Conservation (phyloP, 345 rosid genomes). For the Eucalyptus fibrosa region DNA sequence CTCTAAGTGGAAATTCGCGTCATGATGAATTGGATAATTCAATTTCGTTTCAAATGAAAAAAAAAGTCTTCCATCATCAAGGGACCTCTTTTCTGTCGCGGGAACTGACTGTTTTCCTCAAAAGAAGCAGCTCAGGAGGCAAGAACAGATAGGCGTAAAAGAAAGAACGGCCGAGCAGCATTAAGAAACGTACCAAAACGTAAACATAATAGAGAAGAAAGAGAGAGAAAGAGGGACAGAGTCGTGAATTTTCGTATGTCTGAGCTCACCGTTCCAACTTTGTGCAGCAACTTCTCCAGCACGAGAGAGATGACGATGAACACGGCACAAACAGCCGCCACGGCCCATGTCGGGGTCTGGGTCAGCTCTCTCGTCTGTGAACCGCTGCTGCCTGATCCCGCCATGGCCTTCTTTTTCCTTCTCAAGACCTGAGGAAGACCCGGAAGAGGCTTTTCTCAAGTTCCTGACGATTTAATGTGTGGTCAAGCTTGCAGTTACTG, state of each 20-base stretch:
- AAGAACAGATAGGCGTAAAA: background rate
- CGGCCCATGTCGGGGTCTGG: slow-evolving; percentile 98
- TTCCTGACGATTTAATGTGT: background rate
- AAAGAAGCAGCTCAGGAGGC: background rate
- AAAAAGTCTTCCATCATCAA: background rate
- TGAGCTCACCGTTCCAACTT: slow-evolving; percentile 19
- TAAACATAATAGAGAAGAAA: background rate
- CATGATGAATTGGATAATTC: background rate
- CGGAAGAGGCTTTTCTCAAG: background rate
- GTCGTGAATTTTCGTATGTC: background rate
- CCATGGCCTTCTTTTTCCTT: background rate
- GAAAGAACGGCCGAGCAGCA: background rate
- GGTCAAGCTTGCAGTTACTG: background rate
- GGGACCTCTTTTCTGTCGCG: background rate
- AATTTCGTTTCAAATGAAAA: background rate
- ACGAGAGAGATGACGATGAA: slow-evolving; percentile 64
- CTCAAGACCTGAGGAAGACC: background rate
- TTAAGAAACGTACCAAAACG: background rate
- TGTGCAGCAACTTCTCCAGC: slow-evolving; percentile 67
- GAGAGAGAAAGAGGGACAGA: background rate
- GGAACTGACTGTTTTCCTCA: too few species aligned
- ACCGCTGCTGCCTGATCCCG: slow-evolving; percentile 2
- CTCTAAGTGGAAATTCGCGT: background rate
- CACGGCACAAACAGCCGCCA: slow-evolving; percentile 64
- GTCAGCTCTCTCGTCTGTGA: slow-evolving; percentile 33